Conservation (phyloP, 2,329 filamentous ascomycete species). For the Ophiostoma sp. region DNA sequence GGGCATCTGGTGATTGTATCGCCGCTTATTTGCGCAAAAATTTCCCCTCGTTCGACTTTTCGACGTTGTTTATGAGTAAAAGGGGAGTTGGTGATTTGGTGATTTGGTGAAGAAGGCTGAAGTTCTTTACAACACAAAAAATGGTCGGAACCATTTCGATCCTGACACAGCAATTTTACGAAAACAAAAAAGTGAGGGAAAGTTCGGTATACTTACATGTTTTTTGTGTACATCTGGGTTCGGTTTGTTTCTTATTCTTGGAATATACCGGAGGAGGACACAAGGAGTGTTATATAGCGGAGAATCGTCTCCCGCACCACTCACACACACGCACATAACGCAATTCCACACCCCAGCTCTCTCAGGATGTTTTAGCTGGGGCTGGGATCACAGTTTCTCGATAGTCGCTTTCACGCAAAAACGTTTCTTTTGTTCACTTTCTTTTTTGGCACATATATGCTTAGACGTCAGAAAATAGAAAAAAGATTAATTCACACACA, state of each 20-base stretch:
- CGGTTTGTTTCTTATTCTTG: neutral
- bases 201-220: neutral
- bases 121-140: neutral
- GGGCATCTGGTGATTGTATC: neutral
- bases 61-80: neutral
- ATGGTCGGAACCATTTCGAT: neutral
- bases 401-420: too few relatives aligned
- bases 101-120: neutral
- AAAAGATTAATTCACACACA: too few relatives aligned
- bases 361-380: neutral
- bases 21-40: neutral
- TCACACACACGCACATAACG: neutral
- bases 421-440: conserved; percentile 16
- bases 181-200: neutral
- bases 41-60: neutral
- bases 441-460: conserved; percentile 9
- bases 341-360: neutral
- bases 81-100: neutral
- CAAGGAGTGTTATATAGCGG: neutral
- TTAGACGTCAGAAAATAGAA: conserved; percentile 7
- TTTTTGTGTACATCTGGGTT: neutral
- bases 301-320: neutral
- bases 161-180: neutral
- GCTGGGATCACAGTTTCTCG: neutral
- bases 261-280: neutral